These are phyloP conservation scores for Ophiostoma quercus DNA, from an alignment of 2,329 filamentous ascomycete species.

Conservation along the genomic window DNA sequence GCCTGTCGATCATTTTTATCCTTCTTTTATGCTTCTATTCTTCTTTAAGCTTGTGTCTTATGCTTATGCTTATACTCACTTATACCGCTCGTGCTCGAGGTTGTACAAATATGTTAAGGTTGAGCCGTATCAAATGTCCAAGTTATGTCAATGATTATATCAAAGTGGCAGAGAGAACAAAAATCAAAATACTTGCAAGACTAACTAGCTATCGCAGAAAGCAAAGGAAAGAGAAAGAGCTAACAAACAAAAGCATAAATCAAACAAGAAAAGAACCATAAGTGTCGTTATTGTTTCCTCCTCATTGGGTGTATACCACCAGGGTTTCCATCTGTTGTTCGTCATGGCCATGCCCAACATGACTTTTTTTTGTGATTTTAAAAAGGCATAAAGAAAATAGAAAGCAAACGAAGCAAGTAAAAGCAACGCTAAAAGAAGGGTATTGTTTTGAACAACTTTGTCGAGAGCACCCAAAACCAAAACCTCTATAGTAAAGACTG, in stretches of 20 bases:
- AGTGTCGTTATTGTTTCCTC: slow-evolving; percentile 12
- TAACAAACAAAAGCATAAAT: not conserved
- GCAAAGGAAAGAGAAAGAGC: not conserved
- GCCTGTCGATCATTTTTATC: slow-evolving; percentile 9
- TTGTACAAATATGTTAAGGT: not conserved
- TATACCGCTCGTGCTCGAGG: not conserved
- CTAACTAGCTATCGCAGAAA: slow-evolving; percentile 2
- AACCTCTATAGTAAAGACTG: slow-evolving; percentile 7
- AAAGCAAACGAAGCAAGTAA: not conserved
- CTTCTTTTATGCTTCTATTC: slow-evolving; percentile 9
- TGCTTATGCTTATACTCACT: not conserved
- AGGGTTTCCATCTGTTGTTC: slow-evolving; percentile 14
- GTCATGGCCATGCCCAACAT: slow-evolving; percentile 13
- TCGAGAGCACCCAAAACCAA: slow-evolving; percentile 14
- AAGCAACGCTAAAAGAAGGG: slow-evolving; percentile 14
- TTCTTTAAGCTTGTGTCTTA: not conserved
- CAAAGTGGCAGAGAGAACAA: not conserved
- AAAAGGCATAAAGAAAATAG: not conserved
- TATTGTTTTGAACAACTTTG: slow-evolving; percentile 14
- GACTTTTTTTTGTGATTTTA: slow-evolving; percentile 13
- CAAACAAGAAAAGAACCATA: not conserved
- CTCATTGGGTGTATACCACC: slow-evolving; percentile 10
- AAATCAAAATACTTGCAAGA: not conserved
- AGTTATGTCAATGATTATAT: not conserved
- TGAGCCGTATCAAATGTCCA: not conserved